Evolutionary conservation across 495 filamentous ascomycete genomes (phyloP).

Genomic region (Penicillium lagena): DNA sequence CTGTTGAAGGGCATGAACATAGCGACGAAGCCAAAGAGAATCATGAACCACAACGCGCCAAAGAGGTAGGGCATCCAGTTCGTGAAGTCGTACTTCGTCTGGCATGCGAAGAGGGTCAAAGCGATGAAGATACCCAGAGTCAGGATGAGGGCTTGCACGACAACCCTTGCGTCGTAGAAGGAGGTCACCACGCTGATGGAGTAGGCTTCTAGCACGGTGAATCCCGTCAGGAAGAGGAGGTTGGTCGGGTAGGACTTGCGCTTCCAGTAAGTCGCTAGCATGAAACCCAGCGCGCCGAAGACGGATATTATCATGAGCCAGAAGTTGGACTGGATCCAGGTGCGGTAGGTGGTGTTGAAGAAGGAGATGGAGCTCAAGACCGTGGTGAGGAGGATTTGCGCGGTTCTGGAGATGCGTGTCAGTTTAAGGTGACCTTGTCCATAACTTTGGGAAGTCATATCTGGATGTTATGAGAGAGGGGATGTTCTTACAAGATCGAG

Average conservation of each 20-base stretch:
- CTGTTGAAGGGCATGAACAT: constrained; percentile 75
- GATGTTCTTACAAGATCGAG: constrained; percentile 59
- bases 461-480: background rate
- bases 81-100: constrained; percentile 98
- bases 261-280: constrained; percentile 94
- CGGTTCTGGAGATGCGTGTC: constrained; percentile 48
- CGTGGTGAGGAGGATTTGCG: constrained; percentile 81
- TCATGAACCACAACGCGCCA: constrained; percentile 78
- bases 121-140: constrained; percentile 91
- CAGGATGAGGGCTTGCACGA: constrained; percentile 83
- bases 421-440: background rate
- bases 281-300: constrained; percentile 72
- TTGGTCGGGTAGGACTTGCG: constrained; percentile 95
- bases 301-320: constrained; percentile 83
- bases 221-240: constrained; percentile 82
- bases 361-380: constrained; percentile 77
- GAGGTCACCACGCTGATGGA: constrained; percentile 84
- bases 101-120: constrained; percentile 90
- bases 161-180: constrained; percentile 74
- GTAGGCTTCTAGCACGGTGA: constrained; percentile 93
- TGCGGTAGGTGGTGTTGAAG: constrained; percentile 70
- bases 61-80: constrained; percentile 94
- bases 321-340: constrained; percentile 78
- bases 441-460: background rate
- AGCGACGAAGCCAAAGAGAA: constrained; percentile 88